Evolutionary conservation across 2,329 filamentous ascomycete species (phyloP).

Genomic region (Rutstroemia sp.): DNA sequence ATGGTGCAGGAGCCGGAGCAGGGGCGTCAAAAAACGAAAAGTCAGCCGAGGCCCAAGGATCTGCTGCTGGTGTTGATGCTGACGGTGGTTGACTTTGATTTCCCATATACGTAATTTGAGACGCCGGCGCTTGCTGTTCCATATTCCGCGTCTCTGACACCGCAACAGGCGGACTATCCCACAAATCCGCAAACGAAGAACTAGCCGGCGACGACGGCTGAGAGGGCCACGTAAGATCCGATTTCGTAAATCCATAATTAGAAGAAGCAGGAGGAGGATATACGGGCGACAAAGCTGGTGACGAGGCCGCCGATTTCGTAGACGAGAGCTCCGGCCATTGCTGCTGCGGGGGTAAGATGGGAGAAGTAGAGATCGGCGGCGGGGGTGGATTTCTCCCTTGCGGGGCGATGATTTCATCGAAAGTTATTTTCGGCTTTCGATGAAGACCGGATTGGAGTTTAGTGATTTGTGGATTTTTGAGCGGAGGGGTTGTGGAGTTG

Average conservation of each 20-base stretch:
- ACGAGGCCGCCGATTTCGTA: too few relatives aligned
- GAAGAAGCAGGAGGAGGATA: neutral
- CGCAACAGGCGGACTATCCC: neutral
- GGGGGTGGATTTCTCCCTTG: neutral
- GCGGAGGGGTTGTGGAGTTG: neutral
- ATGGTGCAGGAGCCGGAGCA: neutral
- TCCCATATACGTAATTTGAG: neutral
- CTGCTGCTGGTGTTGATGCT: constrained; percentile 8
- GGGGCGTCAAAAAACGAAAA: constrained; percentile 31
- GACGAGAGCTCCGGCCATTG: too few relatives aligned
- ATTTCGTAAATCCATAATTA: neutral
- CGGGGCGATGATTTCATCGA: constrained; percentile 6
- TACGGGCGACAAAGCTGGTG: neutral
- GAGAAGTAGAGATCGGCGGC: too few relatives aligned
- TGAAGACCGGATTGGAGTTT: constrained; percentile 1
- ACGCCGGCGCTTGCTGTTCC: too few relatives aligned
- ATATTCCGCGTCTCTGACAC: too few relatives aligned
- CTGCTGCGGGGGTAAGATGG: too few relatives aligned
- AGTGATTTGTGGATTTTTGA: constrained; percentile 8
- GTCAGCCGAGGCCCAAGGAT: constrained; percentile 31
- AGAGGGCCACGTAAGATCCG: neutral
- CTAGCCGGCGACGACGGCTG: neutral
- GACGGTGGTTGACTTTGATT: neutral
- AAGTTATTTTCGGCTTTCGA: constrained; percentile 7
- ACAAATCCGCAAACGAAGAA: neutral